Evolutionary conservation across 169 alveolate species (phyloP).

Genomic region (Toxoplasma gondii): DNA sequence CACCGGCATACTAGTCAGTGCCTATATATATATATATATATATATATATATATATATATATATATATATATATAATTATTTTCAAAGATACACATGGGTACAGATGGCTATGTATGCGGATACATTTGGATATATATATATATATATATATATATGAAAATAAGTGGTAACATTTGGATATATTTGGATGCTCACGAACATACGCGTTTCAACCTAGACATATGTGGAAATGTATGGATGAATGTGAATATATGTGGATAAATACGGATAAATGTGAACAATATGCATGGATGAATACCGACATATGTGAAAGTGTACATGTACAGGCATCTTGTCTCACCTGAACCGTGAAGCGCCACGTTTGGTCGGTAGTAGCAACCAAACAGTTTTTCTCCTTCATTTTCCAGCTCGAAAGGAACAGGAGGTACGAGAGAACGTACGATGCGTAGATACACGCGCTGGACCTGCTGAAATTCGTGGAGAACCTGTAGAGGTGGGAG

Average conservation of each 20-base stretch:
- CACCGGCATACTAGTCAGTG: no score
- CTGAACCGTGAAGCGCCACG: background rate
- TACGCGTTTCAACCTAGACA: background rate
- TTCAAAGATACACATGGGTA: background rate
- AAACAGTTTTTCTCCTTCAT: background rate
- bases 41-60: background rate
- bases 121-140: background rate
- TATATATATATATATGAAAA: no score
- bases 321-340: background rate
- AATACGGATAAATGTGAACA: background rate
- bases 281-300: background rate
- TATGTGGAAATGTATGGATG: background rate
- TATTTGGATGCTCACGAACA: no score
- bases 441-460: conserved; percentile 12
- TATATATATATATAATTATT: background rate
- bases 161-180: no score
- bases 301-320: background rate
- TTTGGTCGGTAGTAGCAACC: conserved; percentile 22
- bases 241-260: background rate
- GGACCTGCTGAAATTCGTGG: conserved; percentile 26
- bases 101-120: background rate
- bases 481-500: background rate
- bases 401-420: background rate
- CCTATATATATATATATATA: background rate
- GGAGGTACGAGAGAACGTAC: conserved; percentile 5